phyloP scores from a whole-genome alignment of 164 flowering plant genomes.

The Magnolia sinica region DNA sequence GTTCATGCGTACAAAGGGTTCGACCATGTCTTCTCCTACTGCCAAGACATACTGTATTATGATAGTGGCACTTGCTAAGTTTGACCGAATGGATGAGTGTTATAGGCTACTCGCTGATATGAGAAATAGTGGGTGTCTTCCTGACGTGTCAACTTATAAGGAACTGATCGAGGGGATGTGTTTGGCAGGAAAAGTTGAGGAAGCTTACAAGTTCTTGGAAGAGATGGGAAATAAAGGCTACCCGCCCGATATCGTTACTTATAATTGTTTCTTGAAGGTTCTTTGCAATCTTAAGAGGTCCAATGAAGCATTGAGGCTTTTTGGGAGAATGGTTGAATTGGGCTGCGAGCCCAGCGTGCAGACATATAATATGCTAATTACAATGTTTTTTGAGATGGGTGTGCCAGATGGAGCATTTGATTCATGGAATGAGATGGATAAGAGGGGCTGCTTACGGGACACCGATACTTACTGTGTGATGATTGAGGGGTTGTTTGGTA shows the following conservation, averaged over 20 bases:
- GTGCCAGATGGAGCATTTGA: conserved; percentile 75
- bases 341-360: conserved; percentile 88
- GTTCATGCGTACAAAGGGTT: conserved; percentile 77
- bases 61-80: conserved; percentile 66
- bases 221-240: conserved; percentile 88
- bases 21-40: conserved; percentile 77
- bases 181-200: conserved; percentile 62
- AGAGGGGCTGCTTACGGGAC: conserved; percentile 53
- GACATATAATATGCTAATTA: conserved; percentile 78
- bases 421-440: conserved; percentile 84
- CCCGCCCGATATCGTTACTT: conserved; percentile 91
- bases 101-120: conserved; percentile 57
- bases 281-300: conserved; percentile 72
- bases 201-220: conserved; percentile 75
- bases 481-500: conserved; percentile 85
- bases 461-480: conserved; percentile 70
- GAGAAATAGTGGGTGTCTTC: conserved; percentile 78
- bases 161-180: conserved; percentile 89
- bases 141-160: conserved; percentile 90
- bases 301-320: conserved; percentile 68
- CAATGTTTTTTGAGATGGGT: conserved; percentile 65
- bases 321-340: conserved; percentile 54
- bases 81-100: conserved; percentile 67
- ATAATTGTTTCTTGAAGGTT: conserved; percentile 87
- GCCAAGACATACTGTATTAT: conserved; percentile 78